These are phyloP conservation scores for Trichoderma guizhouense DNA, from an alignment of 2,329 filamentous ascomycete genomes.

Conservation along the genomic window DNA sequence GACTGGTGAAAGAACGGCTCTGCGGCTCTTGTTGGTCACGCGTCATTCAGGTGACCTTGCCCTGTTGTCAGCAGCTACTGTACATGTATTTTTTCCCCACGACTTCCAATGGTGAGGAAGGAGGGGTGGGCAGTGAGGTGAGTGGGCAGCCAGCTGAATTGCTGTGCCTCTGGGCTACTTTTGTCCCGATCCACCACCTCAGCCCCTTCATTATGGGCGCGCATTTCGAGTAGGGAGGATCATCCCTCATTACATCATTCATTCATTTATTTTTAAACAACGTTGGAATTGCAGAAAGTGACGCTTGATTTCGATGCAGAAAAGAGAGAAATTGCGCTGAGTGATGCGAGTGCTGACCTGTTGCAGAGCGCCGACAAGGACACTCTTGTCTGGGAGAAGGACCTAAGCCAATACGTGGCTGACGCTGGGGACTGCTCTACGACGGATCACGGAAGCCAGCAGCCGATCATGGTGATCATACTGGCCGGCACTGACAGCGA, in stretches of 20 bases:
- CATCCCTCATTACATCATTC: not conserved
- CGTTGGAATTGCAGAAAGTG: not conserved
- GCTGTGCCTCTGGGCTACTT: not conserved
- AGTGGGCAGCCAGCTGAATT: not conserved
- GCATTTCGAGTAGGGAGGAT: not conserved
- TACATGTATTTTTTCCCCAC: not conserved
- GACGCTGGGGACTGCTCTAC: not conserved
- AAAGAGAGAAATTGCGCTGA: not conserved
- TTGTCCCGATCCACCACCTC: not conserved
- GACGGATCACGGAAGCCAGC: slow-evolving; percentile 20
- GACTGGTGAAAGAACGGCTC: not conserved
- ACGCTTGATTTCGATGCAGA: not conserved
- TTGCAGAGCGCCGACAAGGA: not conserved
- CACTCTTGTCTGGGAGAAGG: not conserved
- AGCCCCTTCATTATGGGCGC: not conserved
- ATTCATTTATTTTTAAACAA: not conserved
- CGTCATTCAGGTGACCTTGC: slow-evolving; percentile 3
- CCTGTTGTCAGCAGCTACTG: not conserved
- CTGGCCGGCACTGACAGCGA: slow-evolving; percentile 10
- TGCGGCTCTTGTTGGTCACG: not conserved
- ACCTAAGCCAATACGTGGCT: not conserved
- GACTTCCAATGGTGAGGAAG: not conserved
- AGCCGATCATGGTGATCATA: slow-evolving; percentile 19
- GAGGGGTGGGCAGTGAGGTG: not conserved
- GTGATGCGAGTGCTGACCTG: not conserved